Percentiles rank a stretch among this genome's conserved stretches.
phyloP scores from a whole-genome alignment of 345 rosid species.

The Atalantia buxifolia region DNA sequence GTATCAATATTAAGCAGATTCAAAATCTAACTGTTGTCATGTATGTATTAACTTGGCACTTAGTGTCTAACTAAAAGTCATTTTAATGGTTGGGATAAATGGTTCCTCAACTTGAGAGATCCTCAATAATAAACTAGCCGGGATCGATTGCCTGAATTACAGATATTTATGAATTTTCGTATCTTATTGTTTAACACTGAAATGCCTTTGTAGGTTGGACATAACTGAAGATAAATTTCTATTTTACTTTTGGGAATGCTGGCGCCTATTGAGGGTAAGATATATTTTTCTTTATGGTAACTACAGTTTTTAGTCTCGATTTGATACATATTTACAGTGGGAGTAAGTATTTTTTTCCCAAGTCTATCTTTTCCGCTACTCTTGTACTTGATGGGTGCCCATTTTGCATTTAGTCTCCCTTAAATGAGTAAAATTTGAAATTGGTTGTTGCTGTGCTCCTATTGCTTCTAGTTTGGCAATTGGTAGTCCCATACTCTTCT shows the following conservation, averaged over 20 bases:
- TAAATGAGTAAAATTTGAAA: background rate
- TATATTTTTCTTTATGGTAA: constrained; percentile 1
- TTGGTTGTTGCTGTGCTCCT: too few species aligned
- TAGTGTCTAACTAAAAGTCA: background rate
- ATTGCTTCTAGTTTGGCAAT: background rate
- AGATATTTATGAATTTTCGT: too few species aligned
- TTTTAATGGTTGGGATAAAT: constrained; percentile 9
- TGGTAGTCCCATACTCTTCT: background rate
- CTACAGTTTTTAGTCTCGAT: background rate
- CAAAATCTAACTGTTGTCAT: background rate
- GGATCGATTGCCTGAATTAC: background rate
- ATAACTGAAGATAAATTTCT: constrained; percentile 83
- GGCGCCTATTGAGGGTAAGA: constrained; percentile 65
- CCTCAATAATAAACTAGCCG: background rate
- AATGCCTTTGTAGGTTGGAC: constrained; percentile 55
- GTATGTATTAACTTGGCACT: background rate
- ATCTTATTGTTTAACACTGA: background rate
- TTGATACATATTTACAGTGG: background rate
- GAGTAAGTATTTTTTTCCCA: background rate
- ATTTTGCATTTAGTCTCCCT: background rate
- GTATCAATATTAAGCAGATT: background rate
- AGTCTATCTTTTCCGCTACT: background rate
- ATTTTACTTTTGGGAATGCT: constrained; percentile 83
- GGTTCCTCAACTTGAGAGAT: background rate
- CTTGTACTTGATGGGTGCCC: background rate